These are phyloP conservation scores for Trichoderma virens DNA, from an alignment of 495 filamentous ascomycete genomes.

Conservation along the genomic window DNA sequence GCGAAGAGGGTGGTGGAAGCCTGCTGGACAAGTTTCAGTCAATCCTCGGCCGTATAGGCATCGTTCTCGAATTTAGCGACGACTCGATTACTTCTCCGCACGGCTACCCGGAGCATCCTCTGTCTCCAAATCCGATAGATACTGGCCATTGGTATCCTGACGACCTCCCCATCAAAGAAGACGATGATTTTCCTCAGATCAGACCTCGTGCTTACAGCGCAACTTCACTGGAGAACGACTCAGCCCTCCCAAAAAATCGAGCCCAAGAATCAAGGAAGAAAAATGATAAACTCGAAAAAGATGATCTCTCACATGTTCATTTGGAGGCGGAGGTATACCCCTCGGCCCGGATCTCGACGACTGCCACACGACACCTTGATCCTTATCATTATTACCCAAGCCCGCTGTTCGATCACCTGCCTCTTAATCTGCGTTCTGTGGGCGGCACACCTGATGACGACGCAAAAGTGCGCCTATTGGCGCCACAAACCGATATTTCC, in stretches of 20 bases:
- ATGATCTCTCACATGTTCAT: not conserved
- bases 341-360: not conserved
- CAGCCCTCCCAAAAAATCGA: not conserved
- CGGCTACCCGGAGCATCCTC: not conserved
- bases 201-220: not conserved
- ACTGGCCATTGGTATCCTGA: not conserved
- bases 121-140: not conserved
- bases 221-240: not conserved
- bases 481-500: not conserved
- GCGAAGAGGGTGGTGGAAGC: constrained; percentile 21
- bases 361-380: not conserved
- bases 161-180: not conserved
- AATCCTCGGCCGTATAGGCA: constrained; percentile 55
- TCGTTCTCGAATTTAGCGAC: constrained; percentile 53
- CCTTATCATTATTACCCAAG: not conserved
- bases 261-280: not conserved
- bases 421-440: not conserved
- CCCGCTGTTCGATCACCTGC: not conserved
- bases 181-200: not conserved
- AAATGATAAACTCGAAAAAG: not conserved
- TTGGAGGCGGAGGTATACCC: not conserved
- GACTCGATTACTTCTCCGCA: constrained; percentile 16
- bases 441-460: not conserved
- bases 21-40: constrained; percentile 62
- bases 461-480: not conserved